Evolutionary conservation across 1,139 yeast species (phyloP), one percentile per base, ranked within the genome.

Genomic region (Pichia sp.): DNA sequence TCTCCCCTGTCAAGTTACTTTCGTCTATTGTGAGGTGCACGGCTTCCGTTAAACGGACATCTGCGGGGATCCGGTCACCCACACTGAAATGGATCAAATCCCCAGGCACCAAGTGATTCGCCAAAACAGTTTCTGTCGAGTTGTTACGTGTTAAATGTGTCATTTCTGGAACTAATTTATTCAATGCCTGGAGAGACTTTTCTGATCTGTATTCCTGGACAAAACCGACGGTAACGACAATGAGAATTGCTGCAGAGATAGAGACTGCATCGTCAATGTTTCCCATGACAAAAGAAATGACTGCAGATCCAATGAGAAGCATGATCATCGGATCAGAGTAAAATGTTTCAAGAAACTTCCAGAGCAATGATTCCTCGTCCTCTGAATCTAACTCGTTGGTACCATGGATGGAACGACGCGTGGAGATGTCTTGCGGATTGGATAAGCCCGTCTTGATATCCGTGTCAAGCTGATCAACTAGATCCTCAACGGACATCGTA

Each of bases 51-150:
- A 93, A 76, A 65, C 98, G 79, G 46, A 92, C 73, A 70, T 93
- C 98, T 0, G 98, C 98, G 1, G 99, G 98, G 54, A 93, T 85
- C 61, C 97, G 79, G 70, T 93, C 99, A 62, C 99, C 99, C 55
- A 90, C 93, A 45, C 84, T 71, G 64, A 93, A 88, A 65, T 84
- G 87, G 42, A 93, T 95, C 67, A 93, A 72, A 69, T 93, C 98
- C 51, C 98, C 99, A 2, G 98, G 98, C 30, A 93, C 98, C 60
- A 93, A 79, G 50, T 81, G 80, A 1, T 90, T 79, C 0, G 98
- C 99, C 62, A 90, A 74, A 3, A 89, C 90, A n/a, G 85, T 81
- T 47, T 86, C 83, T 10, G 87, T 80, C 59, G 80, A 78, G 10
- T 90, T 90, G 62, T 83, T 85, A 70, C 99, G 80, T 8, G 95